Conservation (phyloP, 2,329 filamentous ascomycete genomes). For the Septoria linicola region DNA sequence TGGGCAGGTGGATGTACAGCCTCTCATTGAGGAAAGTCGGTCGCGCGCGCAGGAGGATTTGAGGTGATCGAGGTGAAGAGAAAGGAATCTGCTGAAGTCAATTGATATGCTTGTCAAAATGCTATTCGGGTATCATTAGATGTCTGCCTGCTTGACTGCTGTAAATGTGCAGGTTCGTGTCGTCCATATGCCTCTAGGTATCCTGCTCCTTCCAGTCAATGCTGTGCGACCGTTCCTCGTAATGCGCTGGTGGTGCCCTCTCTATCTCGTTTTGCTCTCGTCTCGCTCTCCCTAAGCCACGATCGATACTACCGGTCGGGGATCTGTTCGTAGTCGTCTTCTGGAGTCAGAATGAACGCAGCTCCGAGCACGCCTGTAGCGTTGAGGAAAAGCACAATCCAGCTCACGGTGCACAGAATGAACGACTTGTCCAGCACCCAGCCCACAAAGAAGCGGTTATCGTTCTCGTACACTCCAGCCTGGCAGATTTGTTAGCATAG, state of each 20-base stretch:
- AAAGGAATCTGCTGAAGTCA: no score
- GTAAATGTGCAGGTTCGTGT: not conserved
- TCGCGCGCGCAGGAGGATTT: slow-evolving; percentile 17
- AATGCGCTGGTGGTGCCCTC: not conserved
- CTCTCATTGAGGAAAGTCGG: slow-evolving; percentile 15
- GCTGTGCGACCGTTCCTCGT: not conserved
- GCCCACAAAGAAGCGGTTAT: slow-evolving; percentile 77
- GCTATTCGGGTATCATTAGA: no score
- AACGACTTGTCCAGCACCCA: slow-evolving; percentile 80
- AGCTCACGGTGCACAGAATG: slow-evolving; percentile 64
- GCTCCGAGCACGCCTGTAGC: slow-evolving; percentile 62
- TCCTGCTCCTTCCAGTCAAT: not conserved
- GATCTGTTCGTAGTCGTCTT: slow-evolving; percentile 84
- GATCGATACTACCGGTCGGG: slow-evolving; percentile 13
- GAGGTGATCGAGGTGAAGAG: slow-evolving; percentile 1
- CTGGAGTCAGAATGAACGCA: slow-evolving; percentile 68
- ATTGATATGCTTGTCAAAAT: no score
- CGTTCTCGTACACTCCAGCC: slow-evolving; percentile 80
- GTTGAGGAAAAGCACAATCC: slow-evolving; percentile 55
- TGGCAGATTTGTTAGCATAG: slow-evolving; percentile 40
- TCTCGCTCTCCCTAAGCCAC: no score
- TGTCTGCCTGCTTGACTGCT: no score
- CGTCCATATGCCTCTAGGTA: not conserved
- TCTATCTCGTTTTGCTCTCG: not conserved
- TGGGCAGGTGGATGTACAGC: slow-evolving; percentile 13